phyloP scores from a whole-genome alignment of 768 basidiomycete species.

The Mycena kentingensis region DNA sequence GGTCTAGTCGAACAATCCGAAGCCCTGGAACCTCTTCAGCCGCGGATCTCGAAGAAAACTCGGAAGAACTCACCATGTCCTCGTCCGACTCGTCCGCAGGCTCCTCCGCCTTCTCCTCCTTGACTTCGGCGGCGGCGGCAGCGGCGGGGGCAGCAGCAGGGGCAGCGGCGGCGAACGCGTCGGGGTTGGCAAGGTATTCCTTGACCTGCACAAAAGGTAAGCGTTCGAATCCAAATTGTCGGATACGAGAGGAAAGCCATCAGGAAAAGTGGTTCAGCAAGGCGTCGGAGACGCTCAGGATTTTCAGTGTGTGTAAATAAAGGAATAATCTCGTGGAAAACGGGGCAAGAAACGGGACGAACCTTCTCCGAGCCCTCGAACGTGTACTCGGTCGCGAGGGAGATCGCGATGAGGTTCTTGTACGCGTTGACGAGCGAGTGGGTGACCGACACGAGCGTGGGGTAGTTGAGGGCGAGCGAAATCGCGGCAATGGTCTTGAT shows the following conservation, averaged over 20 bases:
- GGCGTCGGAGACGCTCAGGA: conserved; percentile 62
- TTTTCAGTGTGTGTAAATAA: conserved; percentile 80
- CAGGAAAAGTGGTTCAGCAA: conserved; percentile 39
- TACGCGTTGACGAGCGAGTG: conserved; percentile 98
- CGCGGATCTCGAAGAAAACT: neutral
- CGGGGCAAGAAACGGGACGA: conserved; percentile 30
- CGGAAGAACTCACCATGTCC: conserved; percentile 68
- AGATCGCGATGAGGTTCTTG: conserved; percentile 95
- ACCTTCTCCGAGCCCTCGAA: conserved; percentile 96
- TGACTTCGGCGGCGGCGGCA: conserved; percentile 58
- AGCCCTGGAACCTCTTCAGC: conserved; percentile 57
- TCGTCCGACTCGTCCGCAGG: conserved; percentile 80
- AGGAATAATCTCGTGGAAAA: conserved; percentile 36
- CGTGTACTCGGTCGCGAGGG: conserved; percentile 88
- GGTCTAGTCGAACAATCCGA: conserved; percentile 87
- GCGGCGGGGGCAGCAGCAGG: conserved; percentile 59
- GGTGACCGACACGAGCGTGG: conserved; percentile 89
- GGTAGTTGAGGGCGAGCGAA: conserved; percentile 94
- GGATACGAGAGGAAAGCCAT: conserved; percentile 22
- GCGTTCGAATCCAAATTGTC: conserved; percentile 7
- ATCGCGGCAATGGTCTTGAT: conserved; percentile 95
- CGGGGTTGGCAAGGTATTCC: conserved; percentile 96
- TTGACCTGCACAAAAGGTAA: conserved; percentile 63
- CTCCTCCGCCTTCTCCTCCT: conserved; percentile 78
- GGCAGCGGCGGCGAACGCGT: conserved; percentile 89